Percentiles rank a stretch among this genome's conserved stretches.
Evolutionary conservation across 108 stramenopile species (phyloP).

Genomic region (Aureococcus anophagefferens): DNA sequence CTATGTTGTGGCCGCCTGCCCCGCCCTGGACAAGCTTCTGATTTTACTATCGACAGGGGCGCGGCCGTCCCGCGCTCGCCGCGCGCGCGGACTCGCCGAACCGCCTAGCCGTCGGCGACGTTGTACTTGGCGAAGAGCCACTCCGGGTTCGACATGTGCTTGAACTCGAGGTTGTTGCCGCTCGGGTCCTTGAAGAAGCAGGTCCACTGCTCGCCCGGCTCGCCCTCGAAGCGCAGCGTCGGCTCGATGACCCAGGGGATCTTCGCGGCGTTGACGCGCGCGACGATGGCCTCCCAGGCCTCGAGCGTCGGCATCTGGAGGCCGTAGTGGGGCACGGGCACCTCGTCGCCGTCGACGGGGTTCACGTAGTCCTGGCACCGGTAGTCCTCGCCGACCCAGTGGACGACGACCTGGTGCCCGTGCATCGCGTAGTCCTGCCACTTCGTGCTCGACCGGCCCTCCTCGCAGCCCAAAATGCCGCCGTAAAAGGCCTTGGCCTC

Average conservation of each 20-base stretch:
- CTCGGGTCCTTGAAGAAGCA: slow-evolving; percentile 92
- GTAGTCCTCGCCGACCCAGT: slow-evolving; percentile 84
- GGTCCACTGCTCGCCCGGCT: slow-evolving; percentile 90
- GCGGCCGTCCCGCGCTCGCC: no score
- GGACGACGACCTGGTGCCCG: slow-evolving; percentile 91
- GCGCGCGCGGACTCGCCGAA: no score
- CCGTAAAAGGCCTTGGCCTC: slow-evolving; percentile 85
- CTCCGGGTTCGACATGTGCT: slow-evolving; percentile 85
- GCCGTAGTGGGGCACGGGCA: slow-evolving; percentile 92
- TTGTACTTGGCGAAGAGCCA: slow-evolving; percentile 95
- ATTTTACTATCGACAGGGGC: no score
- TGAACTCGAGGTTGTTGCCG: slow-evolving; percentile 96
- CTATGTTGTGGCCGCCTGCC: no score
- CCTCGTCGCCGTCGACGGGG: slow-evolving; percentile 96
- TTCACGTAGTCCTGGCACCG: slow-evolving; percentile 88
- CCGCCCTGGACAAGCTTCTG: no score
- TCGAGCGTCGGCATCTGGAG: slow-evolving; percentile 53
- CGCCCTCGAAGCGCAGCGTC: slow-evolving; percentile 77
- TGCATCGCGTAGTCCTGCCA: slow-evolving; percentile 92
- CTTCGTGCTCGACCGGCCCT: slow-evolving; percentile 72
- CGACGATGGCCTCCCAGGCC: slow-evolving; percentile 71
- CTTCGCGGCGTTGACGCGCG: slow-evolving; percentile 53
- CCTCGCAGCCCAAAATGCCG: slow-evolving; percentile 65
- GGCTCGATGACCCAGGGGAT: slow-evolving; percentile 86
- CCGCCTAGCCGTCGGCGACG: slow-evolving; percentile 45